Conservation (phyloP, 1,284 basidiomycete genomes). For the Lentinus polychrous region DNA sequence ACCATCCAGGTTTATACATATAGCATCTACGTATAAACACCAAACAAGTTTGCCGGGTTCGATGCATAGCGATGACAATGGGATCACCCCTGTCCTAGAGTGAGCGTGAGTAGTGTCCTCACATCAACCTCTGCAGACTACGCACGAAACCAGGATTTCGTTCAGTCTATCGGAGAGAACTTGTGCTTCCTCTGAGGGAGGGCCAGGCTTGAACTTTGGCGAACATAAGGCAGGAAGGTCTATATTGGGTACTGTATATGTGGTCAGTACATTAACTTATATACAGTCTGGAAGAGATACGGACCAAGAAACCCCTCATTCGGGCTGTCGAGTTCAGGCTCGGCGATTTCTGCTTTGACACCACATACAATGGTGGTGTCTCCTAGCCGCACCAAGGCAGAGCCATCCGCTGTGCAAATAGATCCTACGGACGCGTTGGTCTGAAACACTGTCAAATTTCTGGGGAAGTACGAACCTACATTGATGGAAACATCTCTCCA, state of each 20-base stretch:
- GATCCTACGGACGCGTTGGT: conserved; percentile 45
- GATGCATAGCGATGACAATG: conserved; percentile 72
- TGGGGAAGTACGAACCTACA: conserved; percentile 46
- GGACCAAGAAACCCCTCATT: conserved; percentile 78
- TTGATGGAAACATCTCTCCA: conserved; percentile 71
- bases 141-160: conserved; percentile 68
- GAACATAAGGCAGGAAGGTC: conserved; percentile 92
- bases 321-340: conserved; percentile 74
- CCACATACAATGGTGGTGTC: conserved; percentile 90
- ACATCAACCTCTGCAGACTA: conserved; percentile 10
- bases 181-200: conserved; percentile 89
- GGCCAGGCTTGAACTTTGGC: conserved; percentile 89
- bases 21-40: conserved; percentile 90
- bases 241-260: conserved; percentile 65
- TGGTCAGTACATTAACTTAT: neutral
- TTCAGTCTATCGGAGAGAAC: conserved; percentile 79
- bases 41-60: conserved; percentile 76
- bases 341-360: conserved; percentile 90
- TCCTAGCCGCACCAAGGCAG: conserved; percentile 83
- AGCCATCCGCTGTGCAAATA: conserved; percentile 87
- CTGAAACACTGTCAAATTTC: neutral
- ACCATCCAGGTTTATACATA: conserved; percentile 95
- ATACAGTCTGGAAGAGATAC: conserved; percentile 13
- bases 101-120: conserved; percentile 2
- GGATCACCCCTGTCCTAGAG: conserved; percentile 62